These are phyloP conservation scores for Aspergillus campestris DNA, from an alignment of 495 filamentous ascomycete species.

Conservation along the genomic window DNA sequence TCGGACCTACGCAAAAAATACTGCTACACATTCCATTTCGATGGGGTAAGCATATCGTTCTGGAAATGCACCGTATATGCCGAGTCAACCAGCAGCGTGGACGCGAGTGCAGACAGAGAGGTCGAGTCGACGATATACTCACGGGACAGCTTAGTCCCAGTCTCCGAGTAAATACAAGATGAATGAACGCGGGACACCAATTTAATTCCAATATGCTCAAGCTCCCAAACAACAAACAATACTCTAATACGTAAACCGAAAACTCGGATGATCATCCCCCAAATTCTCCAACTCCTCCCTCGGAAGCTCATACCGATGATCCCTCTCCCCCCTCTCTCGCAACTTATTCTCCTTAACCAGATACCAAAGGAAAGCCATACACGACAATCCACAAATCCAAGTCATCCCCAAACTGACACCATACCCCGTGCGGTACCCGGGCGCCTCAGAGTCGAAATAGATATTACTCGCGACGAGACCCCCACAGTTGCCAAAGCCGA, in stretches of 20 bases:
- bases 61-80: slow-evolving; percentile 15
- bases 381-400: slow-evolving; percentile 39
- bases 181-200: too few relatives aligned
- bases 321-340: slow-evolving; percentile 44
- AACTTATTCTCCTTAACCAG: slow-evolving; percentile 45
- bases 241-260: slow-evolving; percentile 41
- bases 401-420: slow-evolving; percentile 39
- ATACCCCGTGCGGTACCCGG: slow-evolving; percentile 42
- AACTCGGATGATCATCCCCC: slow-evolving; percentile 52
- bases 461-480: slow-evolving; percentile 48
- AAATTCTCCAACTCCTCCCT: slow-evolving; percentile 45
- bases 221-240: background rate
- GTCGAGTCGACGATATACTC: background rate
- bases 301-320: slow-evolving; percentile 35
- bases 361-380: slow-evolving; percentile 32
- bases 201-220: background rate
- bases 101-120: background rate
- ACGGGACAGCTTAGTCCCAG: background rate
- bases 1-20: background rate
- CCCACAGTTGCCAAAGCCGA: slow-evolving; percentile 44
- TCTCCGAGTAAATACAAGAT: too few relatives aligned
- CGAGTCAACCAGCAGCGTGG: background rate
- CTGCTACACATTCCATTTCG: slow-evolving; percentile 24
- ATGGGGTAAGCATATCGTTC: slow-evolving; percentile 22
- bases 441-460: slow-evolving; percentile 40